These are phyloP conservation scores for Symbiodinium natans DNA, from an alignment of 73 alveolate genomes.

Conservation along the genomic window DNA sequence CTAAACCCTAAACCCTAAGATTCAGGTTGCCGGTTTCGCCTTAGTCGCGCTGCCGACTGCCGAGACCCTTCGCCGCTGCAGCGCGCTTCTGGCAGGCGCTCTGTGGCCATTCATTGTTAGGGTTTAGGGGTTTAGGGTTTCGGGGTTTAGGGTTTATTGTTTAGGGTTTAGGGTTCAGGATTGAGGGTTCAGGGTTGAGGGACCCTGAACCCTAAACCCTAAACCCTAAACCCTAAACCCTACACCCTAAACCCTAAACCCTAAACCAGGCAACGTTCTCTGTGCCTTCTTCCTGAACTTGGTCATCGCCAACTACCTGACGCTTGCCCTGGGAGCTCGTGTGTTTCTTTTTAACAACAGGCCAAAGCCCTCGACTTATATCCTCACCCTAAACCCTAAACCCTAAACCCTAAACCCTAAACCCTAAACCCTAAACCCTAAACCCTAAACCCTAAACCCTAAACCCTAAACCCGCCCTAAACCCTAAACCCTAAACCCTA, in stretches of 20 bases:
- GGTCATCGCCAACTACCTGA: constrained; percentile 15
- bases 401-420: background rate
- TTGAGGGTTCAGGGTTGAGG: no score
- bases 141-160: no score
- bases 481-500: no score
- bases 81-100: background rate
- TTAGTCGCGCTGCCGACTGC: background rate
- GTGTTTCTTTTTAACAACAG: background rate
- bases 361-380: background rate
- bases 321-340: background rate
- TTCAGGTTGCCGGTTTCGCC: background rate
- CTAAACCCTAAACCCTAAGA: background rate
- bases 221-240: no score
- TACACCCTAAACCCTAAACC: no score
- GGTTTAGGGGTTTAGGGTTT: no score
- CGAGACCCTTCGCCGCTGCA: background rate
- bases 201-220: no score
- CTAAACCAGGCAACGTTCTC: background rate
- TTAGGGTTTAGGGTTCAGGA: no score
- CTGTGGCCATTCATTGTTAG: no score
- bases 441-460: no score
- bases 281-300: background rate
- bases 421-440: background rate
- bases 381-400: no score
- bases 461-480: no score